Conservation (phyloP, 73 alveolate genomes). For the Paraurostyla sp. region DNA sequence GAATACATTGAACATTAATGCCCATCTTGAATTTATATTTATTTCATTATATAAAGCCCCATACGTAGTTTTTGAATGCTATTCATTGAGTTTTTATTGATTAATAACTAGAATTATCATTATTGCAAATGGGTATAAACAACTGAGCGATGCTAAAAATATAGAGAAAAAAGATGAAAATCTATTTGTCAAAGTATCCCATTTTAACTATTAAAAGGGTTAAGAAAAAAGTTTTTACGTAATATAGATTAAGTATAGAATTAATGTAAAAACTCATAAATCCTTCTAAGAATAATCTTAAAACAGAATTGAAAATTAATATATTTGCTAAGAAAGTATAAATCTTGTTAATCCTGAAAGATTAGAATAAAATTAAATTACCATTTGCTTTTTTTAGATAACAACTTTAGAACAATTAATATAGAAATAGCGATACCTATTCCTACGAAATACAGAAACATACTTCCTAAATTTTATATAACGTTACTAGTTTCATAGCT, state of each 20-base stretch:
- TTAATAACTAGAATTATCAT: background rate
- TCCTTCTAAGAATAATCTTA: conserved; percentile 45
- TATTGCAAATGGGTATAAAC: background rate
- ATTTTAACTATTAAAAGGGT: background rate
- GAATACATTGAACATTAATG: background rate
- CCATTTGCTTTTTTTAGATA: too few species aligned
- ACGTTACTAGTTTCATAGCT: too few species aligned
- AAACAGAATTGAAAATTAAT: background rate
- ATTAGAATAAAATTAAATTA: too few species aligned
- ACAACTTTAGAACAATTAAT: too few species aligned
- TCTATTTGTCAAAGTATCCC: background rate
- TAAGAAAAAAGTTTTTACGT: background rate
- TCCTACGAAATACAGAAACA: too few species aligned
- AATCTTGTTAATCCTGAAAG: background rate
- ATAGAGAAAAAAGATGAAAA: background rate
- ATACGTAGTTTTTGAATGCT: background rate
- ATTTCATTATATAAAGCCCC: conserved; percentile 8
- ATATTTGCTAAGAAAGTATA: background rate
- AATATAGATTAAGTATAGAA: background rate
- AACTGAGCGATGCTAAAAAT: background rate
- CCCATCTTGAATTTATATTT: background rate
- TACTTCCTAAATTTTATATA: too few species aligned
- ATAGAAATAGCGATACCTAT: too few species aligned
- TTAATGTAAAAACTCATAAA: background rate
- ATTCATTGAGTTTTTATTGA: background rate